Conservation (phyloP, 148 eudicot genomes). For the Silene conica region DNA sequence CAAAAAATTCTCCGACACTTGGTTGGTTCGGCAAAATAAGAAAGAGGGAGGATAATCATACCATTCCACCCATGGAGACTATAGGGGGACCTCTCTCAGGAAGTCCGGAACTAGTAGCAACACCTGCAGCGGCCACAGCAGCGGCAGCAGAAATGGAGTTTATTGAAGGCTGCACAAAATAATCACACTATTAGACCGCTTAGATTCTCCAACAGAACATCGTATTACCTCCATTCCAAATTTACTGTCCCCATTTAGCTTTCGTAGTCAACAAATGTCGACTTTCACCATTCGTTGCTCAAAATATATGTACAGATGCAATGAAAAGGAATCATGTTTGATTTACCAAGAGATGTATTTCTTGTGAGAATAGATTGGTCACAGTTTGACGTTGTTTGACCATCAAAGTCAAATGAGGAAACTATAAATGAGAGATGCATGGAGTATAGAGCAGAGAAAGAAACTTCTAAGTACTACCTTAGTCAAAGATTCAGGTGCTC, state of each 20-base stretch:
- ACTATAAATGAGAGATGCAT: too few relatives aligned
- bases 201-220: neutral
- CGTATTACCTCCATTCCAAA: too few relatives aligned
- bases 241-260: too few relatives aligned
- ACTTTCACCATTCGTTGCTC: too few relatives aligned
- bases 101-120: conserved; percentile 49
- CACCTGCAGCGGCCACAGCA: conserved; percentile 32
- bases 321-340: neutral
- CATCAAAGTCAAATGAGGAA: too few relatives aligned
- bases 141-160: conserved; percentile 54
- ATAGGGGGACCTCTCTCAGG: conserved; percentile 54
- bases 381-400: too few relatives aligned
- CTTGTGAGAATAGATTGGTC: neutral
- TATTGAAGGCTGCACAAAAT: conserved; percentile 50
- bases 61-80: conserved; percentile 53
- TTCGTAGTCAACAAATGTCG: too few relatives aligned
- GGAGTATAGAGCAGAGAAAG: too few relatives aligned
- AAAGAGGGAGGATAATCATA: conserved; percentile 22
- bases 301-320: neutral
- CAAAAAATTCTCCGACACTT: neutral
- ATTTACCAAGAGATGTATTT: neutral
- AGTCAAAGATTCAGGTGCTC: conserved; percentile 54
- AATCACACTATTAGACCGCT: conserved; percentile 5
- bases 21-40: neutral
- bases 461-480: conserved; percentile 35